Conservation (phyloP, 1,139 yeast genomes). For the Zygosaccharomyces sapae region DNA sequence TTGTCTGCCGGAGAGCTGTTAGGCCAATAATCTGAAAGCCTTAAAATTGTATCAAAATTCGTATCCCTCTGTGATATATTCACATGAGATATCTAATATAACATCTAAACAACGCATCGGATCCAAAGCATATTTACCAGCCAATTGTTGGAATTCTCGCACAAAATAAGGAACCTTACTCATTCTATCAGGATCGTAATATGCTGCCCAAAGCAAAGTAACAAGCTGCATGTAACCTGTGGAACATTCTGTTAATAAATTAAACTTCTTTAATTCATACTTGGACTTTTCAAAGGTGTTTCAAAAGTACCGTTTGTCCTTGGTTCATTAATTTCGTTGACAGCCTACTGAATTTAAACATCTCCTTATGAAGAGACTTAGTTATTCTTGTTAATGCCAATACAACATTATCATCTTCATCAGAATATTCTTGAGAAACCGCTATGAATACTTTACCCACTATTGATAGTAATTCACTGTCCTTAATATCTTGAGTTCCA, state of each 20-base stretch:
- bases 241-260: conserved; percentile 69
- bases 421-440: conserved; percentile 15
- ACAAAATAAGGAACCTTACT: conserved; percentile 47
- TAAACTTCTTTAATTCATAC: conserved; percentile 69
- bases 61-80: conserved; percentile 45
- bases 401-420: conserved; percentile 13
- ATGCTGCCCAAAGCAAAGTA: conserved; percentile 47
- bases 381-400: conserved; percentile 15
- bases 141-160: conserved; percentile 52
- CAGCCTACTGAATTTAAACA: conserved; percentile 28
- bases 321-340: conserved; percentile 24
- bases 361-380: conserved; percentile 19
- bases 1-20: conserved; percentile 35
- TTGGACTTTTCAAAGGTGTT: conserved; percentile 33
- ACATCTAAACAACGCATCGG: conserved; percentile 67
- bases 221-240: conserved; percentile 76
- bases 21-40: conserved; percentile 67
- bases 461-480: conserved; percentile 10
- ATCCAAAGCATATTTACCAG: conserved; percentile 77
- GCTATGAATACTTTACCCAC: conserved; percentile 26
- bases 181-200: conserved; percentile 42
- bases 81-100: conserved; percentile 49
- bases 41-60: conserved; percentile 50
- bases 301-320: conserved; percentile 22
- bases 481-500: conserved; percentile 13